Percentiles rank a stretch among this genome's conserved stretches.
phyloP scores from a whole-genome alignment of 2,329 filamentous ascomycete species.

The Microdochium nivale region DNA sequence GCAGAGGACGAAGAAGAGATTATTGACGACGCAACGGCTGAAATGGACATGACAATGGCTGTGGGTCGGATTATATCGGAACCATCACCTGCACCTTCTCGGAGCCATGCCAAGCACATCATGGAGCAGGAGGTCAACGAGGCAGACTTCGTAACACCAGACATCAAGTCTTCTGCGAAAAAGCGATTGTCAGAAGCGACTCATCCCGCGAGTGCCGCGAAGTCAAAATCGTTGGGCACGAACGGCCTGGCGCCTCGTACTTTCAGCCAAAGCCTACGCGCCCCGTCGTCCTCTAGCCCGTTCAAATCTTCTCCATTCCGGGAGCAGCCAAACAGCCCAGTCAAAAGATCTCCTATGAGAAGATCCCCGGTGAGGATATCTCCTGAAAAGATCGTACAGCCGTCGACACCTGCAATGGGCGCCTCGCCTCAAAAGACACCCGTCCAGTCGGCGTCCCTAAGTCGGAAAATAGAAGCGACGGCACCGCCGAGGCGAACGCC shows the following conservation, averaged over 20 bases:
- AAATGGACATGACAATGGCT: slow-evolving; percentile 60
- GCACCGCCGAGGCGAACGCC: slow-evolving; percentile 9
- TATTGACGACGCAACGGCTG: slow-evolving; percentile 34
- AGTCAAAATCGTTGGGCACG: background rate
- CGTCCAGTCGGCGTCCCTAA: slow-evolving; percentile 37
- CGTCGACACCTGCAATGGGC: slow-evolving; percentile 39
- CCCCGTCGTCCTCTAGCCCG: slow-evolving; percentile 4
- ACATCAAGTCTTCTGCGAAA: slow-evolving; percentile 30
- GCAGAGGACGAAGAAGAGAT: slow-evolving; percentile 23
- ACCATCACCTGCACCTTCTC: slow-evolving; percentile 26
- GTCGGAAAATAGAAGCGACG: slow-evolving; percentile 23
- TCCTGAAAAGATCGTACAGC: slow-evolving; percentile 30
- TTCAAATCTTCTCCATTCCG: slow-evolving; percentile 10
- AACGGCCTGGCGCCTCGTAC: slow-evolving; percentile 26
- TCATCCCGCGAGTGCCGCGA: slow-evolving; percentile 11
- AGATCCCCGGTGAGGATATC: slow-evolving; percentile 26
- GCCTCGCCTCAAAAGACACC: slow-evolving; percentile 36
- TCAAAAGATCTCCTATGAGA: slow-evolving; percentile 25
- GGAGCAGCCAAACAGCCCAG: slow-evolving; percentile 10
- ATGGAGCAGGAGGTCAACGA: slow-evolving; percentile 51
- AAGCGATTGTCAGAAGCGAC: slow-evolving; percentile 16
- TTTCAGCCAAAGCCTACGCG: slow-evolving; percentile 3
- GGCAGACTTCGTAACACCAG: slow-evolving; percentile 30
- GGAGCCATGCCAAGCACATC: slow-evolving; percentile 41
- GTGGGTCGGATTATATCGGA: slow-evolving; percentile 53